Evolutionary conservation across 306 rosid genomes (phyloP).

Genomic region (Erythrophleum fordii): DNA sequence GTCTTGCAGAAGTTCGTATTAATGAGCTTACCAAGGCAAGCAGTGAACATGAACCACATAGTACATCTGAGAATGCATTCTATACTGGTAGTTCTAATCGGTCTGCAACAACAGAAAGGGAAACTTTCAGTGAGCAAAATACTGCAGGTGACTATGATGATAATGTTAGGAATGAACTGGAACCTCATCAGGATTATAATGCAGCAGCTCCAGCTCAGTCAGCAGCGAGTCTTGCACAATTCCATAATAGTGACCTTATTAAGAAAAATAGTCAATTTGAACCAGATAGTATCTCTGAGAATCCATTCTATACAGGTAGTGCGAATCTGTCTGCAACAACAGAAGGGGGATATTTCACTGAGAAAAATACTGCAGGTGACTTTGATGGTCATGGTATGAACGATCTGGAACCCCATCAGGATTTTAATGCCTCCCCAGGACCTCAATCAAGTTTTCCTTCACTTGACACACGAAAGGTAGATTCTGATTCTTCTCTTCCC

Average conservation of each 20-base stretch:
- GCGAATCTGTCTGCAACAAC: slow-evolving; percentile 36
- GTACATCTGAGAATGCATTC: slow-evolving; percentile 67
- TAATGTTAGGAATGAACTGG: not conserved
- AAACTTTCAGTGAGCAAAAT: slow-evolving; percentile 36
- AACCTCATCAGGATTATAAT: not conserved
- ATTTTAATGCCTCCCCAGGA: slow-evolving; percentile 42
- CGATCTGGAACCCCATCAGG: slow-evolving; percentile 42
- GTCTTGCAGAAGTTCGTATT: slow-evolving; percentile 59
- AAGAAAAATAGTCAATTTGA: slow-evolving; percentile 54
- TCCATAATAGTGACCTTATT: slow-evolving; percentile 69
- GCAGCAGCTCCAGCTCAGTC: slow-evolving; percentile 90
- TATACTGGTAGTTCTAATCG: slow-evolving; percentile 43
- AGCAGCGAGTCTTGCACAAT: slow-evolving; percentile 84
- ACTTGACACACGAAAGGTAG: slow-evolving; percentile 48
- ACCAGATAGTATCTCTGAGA: slow-evolving; percentile 55
- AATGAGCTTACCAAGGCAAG: slow-evolving; percentile 69
- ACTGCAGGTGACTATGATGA: slow-evolving; percentile 38
- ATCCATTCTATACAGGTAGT: slow-evolving; percentile 58
- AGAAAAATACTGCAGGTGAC: slow-evolving; percentile 38
- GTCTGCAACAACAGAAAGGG: slow-evolving; percentile 42
- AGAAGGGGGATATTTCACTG: slow-evolving; percentile 44
- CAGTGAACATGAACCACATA: slow-evolving; percentile 46
- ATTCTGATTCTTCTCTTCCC: slow-evolving; percentile 49
- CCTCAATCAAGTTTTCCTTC: slow-evolving; percentile 50
- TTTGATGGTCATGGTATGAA: slow-evolving; percentile 26